Base-by-base conservation (phyloP, 345 rosid species). In the Euphorbia peplus region DNA sequence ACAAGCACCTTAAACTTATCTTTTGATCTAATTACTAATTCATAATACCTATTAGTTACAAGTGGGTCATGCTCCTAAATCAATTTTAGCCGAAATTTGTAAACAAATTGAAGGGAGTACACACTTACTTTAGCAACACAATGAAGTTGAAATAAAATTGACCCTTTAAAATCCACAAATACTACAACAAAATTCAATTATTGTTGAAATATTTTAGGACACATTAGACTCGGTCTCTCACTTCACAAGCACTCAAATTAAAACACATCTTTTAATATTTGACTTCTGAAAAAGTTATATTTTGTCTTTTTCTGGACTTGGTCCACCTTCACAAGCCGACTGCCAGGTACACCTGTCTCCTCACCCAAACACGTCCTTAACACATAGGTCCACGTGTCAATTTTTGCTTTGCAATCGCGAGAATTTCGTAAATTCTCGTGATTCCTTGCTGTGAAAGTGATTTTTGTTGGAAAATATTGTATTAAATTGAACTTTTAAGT, bases 271-370 rank as follows among this genome's bases (percentile, higher is more conserved):
- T 26, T 44, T 5, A 54, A 1, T 11, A 5, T 10, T 52, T 48
- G 76, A 66, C 61, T 72, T 30, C 18, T 2, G 1, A 74, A 83
- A 86, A 91, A 87, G 92, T 72, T 29, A 8, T 42, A 69, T 76
- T 87, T 89, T 77, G 95, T 78, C 87, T 9, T 72, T 69, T 71
- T 72, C 1, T 32, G 70, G 73, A 75, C 81, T 61, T 35, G 71
- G 79, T 74, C 82, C 5, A 63, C 21, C 1, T 39, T 68, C 67
- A 63, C 74, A 63, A 84, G 83, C 86, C 85, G 89, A 80, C 89
- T 67, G 58, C 29, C 68, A 8, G 47, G 73, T 87, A 83, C 87
- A 74, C 83, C 79, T 39, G 7, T 54, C 80, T 67, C 73, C 71
- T 64, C 76, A 71, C n/a, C 56, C 59, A 39, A 72, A 74, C 84